Percentiles rank a stretch among this genome's conserved stretches.
These are phyloP conservation scores for Nemania sp. DNA, from an alignment of 2,329 filamentous ascomycete species.

Conservation along the genomic window DNA sequence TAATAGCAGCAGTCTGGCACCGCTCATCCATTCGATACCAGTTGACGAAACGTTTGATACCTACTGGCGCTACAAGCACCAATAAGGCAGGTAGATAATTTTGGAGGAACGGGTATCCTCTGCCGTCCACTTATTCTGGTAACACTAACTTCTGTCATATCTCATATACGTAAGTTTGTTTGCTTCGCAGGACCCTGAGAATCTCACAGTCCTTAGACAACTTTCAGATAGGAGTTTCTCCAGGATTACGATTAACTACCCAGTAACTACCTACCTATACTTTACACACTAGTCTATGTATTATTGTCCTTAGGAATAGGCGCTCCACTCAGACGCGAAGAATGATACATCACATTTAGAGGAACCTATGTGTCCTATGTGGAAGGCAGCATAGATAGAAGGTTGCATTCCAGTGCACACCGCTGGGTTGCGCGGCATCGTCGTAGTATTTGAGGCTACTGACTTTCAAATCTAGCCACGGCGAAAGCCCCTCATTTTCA, in stretches of 20 bases:
- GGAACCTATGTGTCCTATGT: slow-evolving; percentile 27
- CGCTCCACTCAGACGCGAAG: slow-evolving; percentile 19
- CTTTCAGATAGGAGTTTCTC: too few relatives aligned
- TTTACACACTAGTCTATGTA: slow-evolving; percentile 1
- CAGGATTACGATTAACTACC: too few relatives aligned
- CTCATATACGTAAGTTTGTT: too few relatives aligned
- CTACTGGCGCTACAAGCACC: not conserved
- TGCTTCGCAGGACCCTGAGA: not conserved
- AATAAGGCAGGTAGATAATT: not conserved
- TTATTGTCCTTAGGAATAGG: slow-evolving; percentile 7
- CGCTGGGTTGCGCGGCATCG: slow-evolving; percentile 33
- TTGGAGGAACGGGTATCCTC: not conserved
- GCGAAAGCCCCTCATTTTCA: slow-evolving; percentile 13
- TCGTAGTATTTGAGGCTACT: slow-evolving; percentile 30
- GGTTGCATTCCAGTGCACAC: slow-evolving; percentile 36
- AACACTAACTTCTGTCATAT: not conserved
- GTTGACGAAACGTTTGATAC: not conserved
- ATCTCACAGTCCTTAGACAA: not conserved
- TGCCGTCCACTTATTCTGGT: not conserved
- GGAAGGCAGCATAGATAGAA: slow-evolving; percentile 28
- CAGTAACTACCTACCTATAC: not conserved
- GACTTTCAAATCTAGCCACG: slow-evolving; percentile 30
- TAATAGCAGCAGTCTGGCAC: slow-evolving; percentile 1
- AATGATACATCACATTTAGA: slow-evolving; percentile 29
- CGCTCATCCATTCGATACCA: slow-evolving; percentile 1